phyloP scores from a whole-genome alignment of 1,284 basidiomycete genomes.

The Neolentinus lepideus region DNA sequence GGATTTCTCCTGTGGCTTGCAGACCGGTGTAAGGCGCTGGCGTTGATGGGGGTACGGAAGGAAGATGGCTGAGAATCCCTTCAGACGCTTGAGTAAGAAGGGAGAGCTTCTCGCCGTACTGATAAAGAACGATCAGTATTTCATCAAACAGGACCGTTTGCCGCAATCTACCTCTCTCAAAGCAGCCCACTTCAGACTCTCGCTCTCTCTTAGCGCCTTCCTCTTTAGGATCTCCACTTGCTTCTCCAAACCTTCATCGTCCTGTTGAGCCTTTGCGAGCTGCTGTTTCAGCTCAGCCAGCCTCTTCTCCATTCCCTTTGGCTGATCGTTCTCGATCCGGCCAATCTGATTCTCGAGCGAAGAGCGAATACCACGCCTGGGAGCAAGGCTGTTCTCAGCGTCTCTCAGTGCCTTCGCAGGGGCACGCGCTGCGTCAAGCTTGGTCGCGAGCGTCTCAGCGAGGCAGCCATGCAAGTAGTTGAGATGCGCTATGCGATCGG shows the following conservation, averaged over 20 bases:
- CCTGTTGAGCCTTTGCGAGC: slow-evolving; percentile 51
- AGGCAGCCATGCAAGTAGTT: slow-evolving; percentile 69
- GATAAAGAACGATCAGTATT: slow-evolving; percentile 6
- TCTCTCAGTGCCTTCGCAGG: slow-evolving; percentile 66
- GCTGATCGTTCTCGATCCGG: slow-evolving; percentile 56
- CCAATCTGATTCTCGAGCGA: slow-evolving; percentile 53
- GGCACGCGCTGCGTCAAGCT: slow-evolving; percentile 52
- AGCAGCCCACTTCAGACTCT: slow-evolving; percentile 68
- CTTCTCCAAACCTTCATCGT: slow-evolving; percentile 58
- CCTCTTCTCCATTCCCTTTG: slow-evolving; percentile 51
- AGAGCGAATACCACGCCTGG: slow-evolving; percentile 52
- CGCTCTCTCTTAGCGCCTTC: slow-evolving; percentile 66
- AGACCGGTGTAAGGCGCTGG: slow-evolving; percentile 50
- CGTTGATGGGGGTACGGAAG: slow-evolving; percentile 51
- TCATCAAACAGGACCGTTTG: background rate
- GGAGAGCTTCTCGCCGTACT: slow-evolving; percentile 74
- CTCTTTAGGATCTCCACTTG: slow-evolving; percentile 66
- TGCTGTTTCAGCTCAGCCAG: slow-evolving; percentile 60
- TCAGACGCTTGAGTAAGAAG: slow-evolving; percentile 63
- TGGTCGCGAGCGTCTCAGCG: slow-evolving; percentile 46
- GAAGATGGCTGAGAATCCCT: slow-evolving; percentile 52
- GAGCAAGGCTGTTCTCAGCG: slow-evolving; percentile 53
- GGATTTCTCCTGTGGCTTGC: slow-evolving; percentile 54
- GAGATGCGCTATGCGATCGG: slow-evolving; percentile 71
- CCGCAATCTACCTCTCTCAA: slow-evolving; percentile 52